These are phyloP conservation scores for Russula sp. DNA, from an alignment of 768 basidiomycete species.

Conservation along the genomic window DNA sequence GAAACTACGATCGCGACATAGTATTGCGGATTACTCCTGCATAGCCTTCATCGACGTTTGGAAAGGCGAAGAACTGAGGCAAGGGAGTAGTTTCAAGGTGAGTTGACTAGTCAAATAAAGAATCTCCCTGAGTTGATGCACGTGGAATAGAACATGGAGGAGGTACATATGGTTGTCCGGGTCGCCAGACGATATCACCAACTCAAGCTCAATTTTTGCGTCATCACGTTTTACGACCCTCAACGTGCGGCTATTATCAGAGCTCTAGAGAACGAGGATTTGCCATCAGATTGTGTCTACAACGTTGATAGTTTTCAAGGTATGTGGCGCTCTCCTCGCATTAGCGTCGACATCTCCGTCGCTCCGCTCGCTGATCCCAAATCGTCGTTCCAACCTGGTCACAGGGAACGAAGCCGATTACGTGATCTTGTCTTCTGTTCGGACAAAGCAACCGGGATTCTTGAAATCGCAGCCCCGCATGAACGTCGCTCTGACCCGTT, in stretches of 20 bases:
- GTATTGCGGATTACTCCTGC: constrained; percentile 38
- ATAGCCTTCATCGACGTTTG: constrained; percentile 46
- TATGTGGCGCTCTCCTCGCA: not conserved
- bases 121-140: not conserved
- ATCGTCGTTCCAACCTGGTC: not conserved
- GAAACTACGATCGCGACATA: constrained; percentile 42
- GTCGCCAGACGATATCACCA: constrained; percentile 14
- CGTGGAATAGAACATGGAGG: constrained; percentile 12
- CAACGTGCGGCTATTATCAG: constrained; percentile 46
- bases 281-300: constrained; percentile 35
- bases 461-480: constrained; percentile 44
- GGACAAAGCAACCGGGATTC: constrained; percentile 48
- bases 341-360: not conserved
- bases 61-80: constrained; percentile 40
- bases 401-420: constrained; percentile 55
- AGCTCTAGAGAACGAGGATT: constrained; percentile 37
- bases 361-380: not conserved
- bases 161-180: constrained; percentile 17
- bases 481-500: constrained; percentile 46
- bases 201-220: constrained; percentile 37
- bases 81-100: constrained; percentile 33
- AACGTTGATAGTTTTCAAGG: constrained; percentile 25
- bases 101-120: not conserved
- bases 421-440: constrained; percentile 51
- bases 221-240: constrained; percentile 56